phyloP scores from a whole-genome alignment of 1,284 basidiomycete species.

The Marasmius tenuissimus region DNA sequence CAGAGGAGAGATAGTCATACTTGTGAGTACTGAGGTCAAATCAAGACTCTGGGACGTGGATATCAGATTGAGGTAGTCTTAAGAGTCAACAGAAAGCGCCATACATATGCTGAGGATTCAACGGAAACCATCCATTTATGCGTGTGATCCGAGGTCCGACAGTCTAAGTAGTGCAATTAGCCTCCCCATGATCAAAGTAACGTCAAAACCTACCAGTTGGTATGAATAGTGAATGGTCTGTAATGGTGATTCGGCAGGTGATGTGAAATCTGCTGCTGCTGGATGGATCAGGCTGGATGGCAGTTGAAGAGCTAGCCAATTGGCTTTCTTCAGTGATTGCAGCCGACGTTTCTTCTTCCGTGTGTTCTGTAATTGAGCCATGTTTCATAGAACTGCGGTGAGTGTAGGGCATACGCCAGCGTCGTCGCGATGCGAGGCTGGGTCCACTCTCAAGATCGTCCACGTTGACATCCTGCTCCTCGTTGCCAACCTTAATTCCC shows the following conservation, averaged over 20 bases:
- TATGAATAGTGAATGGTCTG: slow-evolving; percentile 65
- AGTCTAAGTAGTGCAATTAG: slow-evolving; percentile 25
- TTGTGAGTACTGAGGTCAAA: slow-evolving; percentile 52
- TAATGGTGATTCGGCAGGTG: slow-evolving; percentile 55
- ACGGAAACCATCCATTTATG: slow-evolving; percentile 74
- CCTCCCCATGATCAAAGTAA: not conserved
- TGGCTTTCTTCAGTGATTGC: not conserved
- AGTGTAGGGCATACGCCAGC: slow-evolving; percentile 26
- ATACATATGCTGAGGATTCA: slow-evolving; percentile 69
- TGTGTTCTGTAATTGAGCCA: not conserved
- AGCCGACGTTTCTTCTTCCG: not conserved
- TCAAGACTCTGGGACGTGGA: slow-evolving; percentile 41
- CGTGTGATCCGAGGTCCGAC: slow-evolving; percentile 45
- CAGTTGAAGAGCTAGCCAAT: slow-evolving; percentile 1
- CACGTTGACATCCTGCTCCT: slow-evolving; percentile 49
- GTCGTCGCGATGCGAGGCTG: slow-evolving; percentile 13
- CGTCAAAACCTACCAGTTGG: slow-evolving; percentile 43
- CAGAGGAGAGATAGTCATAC: slow-evolving; percentile 46
- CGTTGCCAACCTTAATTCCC: slow-evolving; percentile 52
- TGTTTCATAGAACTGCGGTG: slow-evolving; percentile 16
- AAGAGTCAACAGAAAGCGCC: slow-evolving; percentile 17
- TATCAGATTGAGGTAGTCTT: not conserved
- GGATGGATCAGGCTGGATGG: slow-evolving; percentile 12
- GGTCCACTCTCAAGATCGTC: slow-evolving; percentile 18
- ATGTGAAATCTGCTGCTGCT: slow-evolving; percentile 65